phyloP scores from a whole-genome alignment of 306 rosid species.

The Rosa chinensis region DNA sequence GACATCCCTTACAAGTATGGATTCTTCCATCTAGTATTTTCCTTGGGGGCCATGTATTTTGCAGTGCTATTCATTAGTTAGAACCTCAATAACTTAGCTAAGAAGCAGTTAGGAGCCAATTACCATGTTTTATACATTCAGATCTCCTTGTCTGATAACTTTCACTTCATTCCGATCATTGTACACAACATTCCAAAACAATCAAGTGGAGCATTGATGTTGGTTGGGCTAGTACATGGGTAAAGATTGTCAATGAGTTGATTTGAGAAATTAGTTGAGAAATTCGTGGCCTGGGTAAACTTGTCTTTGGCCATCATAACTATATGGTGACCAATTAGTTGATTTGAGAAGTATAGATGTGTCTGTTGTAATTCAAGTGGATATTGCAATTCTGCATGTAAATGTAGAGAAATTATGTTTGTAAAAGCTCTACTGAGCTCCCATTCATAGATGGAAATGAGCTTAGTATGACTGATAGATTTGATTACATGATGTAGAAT shows the following conservation, averaged over 20 bases:
- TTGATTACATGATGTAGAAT: no score
- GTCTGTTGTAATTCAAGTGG: no score
- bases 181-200: slow-evolving; percentile 13
- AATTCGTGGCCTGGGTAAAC: no score
- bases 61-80: slow-evolving; percentile 92
- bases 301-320: no score
- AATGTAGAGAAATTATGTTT: no score
- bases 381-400: no score
- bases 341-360: no score
- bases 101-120: slow-evolving; percentile 47
- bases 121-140: not conserved
- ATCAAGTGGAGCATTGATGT: slow-evolving; percentile 92
- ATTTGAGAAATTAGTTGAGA: no score
- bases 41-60: slow-evolving; percentile 20
- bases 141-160: not conserved
- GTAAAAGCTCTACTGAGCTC: no score
- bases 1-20: slow-evolving; percentile 76
- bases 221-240: slow-evolving; percentile 94
- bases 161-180: not conserved
- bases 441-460: no score
- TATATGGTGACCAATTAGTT: no score
- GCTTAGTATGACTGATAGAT: no score
- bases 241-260: slow-evolving; percentile 64
- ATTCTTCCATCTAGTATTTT: slow-evolving; percentile 63
- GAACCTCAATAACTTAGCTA: slow-evolving; percentile 78